Evolutionary conservation across 140 eudicot species (phyloP).

Genomic region (Erigeron philadelphicus): DNA sequence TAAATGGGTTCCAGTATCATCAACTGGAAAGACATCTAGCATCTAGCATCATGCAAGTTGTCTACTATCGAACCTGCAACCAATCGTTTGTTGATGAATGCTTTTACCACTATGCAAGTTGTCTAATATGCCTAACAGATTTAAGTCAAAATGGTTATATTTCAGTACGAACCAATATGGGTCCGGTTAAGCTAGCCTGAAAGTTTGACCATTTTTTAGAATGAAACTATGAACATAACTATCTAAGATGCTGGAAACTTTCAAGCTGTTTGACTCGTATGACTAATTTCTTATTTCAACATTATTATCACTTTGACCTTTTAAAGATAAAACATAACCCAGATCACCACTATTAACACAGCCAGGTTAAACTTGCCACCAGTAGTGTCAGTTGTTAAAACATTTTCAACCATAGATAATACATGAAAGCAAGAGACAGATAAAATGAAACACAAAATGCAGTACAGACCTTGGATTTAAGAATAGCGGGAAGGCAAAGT

Average conservation of each 20-base stretch:
- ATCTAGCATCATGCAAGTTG: no score
- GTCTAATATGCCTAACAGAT: no score
- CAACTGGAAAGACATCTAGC: no score
- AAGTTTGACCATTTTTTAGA: not conserved
- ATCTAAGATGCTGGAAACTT: not conserved
- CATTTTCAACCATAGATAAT: not conserved
- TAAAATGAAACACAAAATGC: not conserved
- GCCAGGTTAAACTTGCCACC: not conserved
- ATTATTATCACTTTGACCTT: not conserved
- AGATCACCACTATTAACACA: not conserved
- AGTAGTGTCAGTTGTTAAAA: not conserved
- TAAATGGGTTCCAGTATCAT: no score
- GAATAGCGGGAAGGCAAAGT: conserved; percentile 70
- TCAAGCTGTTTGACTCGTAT: not conserved
- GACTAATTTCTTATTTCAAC: not conserved
- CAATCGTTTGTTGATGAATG: no score
- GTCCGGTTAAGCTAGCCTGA: not conserved
- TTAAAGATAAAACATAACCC: not conserved
- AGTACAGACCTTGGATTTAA: conserved; percentile 62
- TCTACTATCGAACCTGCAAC: no score
- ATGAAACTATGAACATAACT: not conserved
- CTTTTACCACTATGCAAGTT: no score
- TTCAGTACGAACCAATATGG: not conserved
- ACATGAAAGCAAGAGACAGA: not conserved
- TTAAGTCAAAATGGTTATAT: not conserved